phyloP scores from a whole-genome alignment of 257 asterid species.

The Solanum pinnatisectum region DNA sequence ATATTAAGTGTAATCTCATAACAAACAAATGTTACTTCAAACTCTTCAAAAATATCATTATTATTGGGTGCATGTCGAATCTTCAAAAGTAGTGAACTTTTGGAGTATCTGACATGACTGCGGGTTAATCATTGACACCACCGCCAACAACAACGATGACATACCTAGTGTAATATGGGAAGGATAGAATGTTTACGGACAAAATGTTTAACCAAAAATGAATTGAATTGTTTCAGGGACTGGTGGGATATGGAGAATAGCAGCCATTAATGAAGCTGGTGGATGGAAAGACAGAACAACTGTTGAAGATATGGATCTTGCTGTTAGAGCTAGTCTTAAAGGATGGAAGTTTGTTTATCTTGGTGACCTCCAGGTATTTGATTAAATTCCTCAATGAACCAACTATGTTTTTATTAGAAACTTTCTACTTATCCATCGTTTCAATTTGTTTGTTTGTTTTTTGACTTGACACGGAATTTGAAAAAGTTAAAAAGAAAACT shows the following conservation, averaged over 20 bases:
- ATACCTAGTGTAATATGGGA: background rate
- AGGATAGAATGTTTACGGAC: background rate
- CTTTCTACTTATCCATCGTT: background rate
- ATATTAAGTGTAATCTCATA: background rate
- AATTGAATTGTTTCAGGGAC: background rate
- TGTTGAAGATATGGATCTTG: conserved; percentile 98
- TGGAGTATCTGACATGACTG: too few species aligned
- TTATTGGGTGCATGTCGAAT: background rate
- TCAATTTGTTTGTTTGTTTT: background rate
- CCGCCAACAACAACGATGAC: too few species aligned
- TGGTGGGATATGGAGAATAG: conserved; percentile 84
- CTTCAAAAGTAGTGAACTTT: too few species aligned
- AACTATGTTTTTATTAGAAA: background rate
- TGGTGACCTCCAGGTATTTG: conserved; percentile 73
- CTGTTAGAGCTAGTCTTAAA: conserved; percentile 85
- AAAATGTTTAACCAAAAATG: background rate
- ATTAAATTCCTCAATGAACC: background rate
- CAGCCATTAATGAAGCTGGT: conserved; percentile 86
- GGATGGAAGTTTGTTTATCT: conserved; percentile 93
- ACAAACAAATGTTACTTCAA: background rate
- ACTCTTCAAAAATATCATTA: background rate
- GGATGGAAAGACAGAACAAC: conserved; percentile 97
- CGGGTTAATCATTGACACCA: too few species aligned
- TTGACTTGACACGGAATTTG: background rate
- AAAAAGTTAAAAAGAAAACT: background rate